A percentile compares a stretch with the other conserved stretches of the same genome.
phyloP scores from a whole-genome alignment of 495 filamentous ascomycete species.

The Penicillium steckii region DNA sequence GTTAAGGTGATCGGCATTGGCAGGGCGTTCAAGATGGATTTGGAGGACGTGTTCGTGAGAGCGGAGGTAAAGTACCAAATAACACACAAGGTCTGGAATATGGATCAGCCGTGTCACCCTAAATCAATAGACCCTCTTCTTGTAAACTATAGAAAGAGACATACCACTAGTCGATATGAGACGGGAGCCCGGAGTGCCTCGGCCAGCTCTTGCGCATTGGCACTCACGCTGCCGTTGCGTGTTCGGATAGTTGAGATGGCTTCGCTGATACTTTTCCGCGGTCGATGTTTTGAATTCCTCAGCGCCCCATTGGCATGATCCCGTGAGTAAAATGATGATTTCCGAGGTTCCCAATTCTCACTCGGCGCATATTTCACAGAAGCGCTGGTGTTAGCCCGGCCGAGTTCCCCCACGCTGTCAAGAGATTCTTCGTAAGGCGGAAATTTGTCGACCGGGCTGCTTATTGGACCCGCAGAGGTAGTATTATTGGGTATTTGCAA shows the following conservation, averaged over 20 bases:
- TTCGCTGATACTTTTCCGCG: conserved; percentile 83
- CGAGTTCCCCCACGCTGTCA: conserved; percentile 26
- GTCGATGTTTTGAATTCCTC: conserved; percentile 56
- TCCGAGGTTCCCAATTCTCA: conserved; percentile 41
- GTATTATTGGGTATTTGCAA: conserved; percentile 32
- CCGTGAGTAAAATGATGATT: conserved; percentile 28
- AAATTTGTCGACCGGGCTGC: conserved; percentile 44
- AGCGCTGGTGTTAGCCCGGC: conserved; percentile 22
- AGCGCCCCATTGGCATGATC: conserved; percentile 43
- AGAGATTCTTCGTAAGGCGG: conserved; percentile 41
- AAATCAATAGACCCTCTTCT: neutral
- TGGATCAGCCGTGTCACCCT: conserved; percentile 13
- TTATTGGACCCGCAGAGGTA: conserved; percentile 32
- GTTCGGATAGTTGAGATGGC: conserved; percentile 77
- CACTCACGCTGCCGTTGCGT: conserved; percentile 77
- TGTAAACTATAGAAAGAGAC: conserved; percentile 26
- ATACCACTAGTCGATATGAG: conserved; percentile 81
- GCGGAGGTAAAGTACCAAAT: conserved; percentile 95
- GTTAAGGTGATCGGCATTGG: conserved; percentile 91
- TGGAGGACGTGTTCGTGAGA: conserved; percentile 94
- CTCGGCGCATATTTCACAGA: conserved; percentile 33
- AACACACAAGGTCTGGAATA: conserved; percentile 68
- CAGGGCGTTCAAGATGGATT: conserved; percentile 92
- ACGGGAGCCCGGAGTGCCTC: conserved; percentile 88
- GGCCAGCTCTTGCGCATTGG: conserved; percentile 90